Evolutionary conservation across 805 yeast genomes (phyloP), one percentile per base, ranked within the genome.

Genomic region (Yamadazyma scolyti): DNA sequence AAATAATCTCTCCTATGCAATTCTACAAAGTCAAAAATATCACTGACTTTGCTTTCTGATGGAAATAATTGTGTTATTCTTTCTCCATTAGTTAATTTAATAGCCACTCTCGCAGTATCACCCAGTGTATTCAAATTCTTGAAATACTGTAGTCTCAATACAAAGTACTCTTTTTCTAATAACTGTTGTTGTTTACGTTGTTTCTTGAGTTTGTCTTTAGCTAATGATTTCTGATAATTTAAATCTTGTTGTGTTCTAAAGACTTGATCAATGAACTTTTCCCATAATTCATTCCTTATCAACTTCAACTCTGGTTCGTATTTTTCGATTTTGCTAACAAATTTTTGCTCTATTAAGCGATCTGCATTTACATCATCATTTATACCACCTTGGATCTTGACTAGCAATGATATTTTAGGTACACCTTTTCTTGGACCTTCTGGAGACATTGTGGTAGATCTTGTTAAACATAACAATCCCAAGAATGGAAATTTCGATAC

Each of bases 401-500:
- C 65, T 14, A 85, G 71, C 28, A 82, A 58, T 4, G 83, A 72
- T 50, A 84, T 63, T 9, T 75, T 71, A 2, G 87, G 78, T 1
- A 70, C 40, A 0, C 78, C 60, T 16, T 69, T 66, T 9, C 65
- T 61, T 0, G 77, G 68, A 0, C 83, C 83, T 13, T 68, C 66
- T 1, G 79, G 75, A 0, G 83, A 70, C 60, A 79, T 47, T 35
- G 65, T 43, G 50, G 65, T 68, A 10, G 66, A 63, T 29, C 78
- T 71, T 11, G 86, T 82, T 33, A 87, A 65, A 28, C 87, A 80
- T 8, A 93, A 54, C 9, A 89, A 59, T 0, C 90, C 95, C 20
- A 85, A 54, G 49, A 84, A 82, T n/a, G 98, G 98, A 47, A 80
- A 79, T 42, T 75, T 72, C 13, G 86, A 71, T 23, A 81, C 80